phyloP scores from a whole-genome alignment of 208 protist species.

The Trypanosoma vivax region DNA sequence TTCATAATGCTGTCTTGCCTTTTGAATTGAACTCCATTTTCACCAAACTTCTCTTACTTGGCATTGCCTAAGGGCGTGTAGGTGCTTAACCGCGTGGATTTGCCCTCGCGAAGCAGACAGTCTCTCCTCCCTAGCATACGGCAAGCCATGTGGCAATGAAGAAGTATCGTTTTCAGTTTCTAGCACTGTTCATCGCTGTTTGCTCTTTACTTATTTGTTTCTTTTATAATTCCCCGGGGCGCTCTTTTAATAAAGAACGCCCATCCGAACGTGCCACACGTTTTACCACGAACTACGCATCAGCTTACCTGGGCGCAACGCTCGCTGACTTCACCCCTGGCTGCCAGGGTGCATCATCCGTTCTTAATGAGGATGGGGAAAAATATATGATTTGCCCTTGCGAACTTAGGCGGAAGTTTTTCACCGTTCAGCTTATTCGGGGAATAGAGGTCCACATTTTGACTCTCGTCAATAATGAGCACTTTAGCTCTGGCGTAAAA shows the following conservation, averaged over 20 bases:
- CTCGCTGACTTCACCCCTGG: slow-evolving; percentile 20
- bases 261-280: not conserved
- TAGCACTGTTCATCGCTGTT: slow-evolving; percentile 4
- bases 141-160: too few relatives aligned
- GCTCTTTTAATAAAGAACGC: not conserved
- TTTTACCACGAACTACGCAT: slow-evolving; percentile 40
- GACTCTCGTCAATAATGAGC: slow-evolving; percentile 22
- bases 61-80: too few relatives aligned
- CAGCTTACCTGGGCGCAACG: slow-evolving; percentile 27
- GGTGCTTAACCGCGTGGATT: too few relatives aligned
- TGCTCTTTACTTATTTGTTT: not conserved
- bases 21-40: too few relatives aligned
- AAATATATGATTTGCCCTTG: slow-evolving; percentile 40
- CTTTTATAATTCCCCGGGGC: not conserved
- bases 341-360: slow-evolving; percentile 20
- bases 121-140: too few relatives aligned
- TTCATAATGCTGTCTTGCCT: too few relatives aligned
- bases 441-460: slow-evolving; percentile 28
- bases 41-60: too few relatives aligned
- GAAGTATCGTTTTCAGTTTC: not conserved
- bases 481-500: slow-evolving; percentile 31
- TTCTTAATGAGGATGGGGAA: slow-evolving; percentile 27
- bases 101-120: too few relatives aligned
- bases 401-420: slow-evolving; percentile 15
- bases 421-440: slow-evolving; percentile 35